These are phyloP conservation scores for Claviceps arundinis DNA, from an alignment of 2,329 filamentous ascomycete species.

Conservation along the genomic window DNA sequence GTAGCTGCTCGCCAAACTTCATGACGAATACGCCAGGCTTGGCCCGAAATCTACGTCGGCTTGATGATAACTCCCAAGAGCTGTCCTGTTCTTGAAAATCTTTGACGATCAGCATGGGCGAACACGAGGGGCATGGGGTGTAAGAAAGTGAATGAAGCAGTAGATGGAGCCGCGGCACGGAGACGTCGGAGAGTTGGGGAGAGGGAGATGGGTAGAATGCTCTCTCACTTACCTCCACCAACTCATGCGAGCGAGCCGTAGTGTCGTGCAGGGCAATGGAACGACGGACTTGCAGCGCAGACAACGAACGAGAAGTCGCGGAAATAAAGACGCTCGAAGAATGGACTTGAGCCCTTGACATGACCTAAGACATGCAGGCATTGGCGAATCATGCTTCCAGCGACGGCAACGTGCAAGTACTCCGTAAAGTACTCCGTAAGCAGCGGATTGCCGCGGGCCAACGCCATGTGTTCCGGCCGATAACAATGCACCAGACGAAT, in stretches of 20 bases:
- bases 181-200: neutral
- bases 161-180: neutral
- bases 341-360: neutral
- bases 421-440: too few species aligned
- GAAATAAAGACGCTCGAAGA: neutral
- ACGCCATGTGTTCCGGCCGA: too few species aligned
- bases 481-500: too few species aligned
- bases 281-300: neutral
- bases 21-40: slow-evolving; percentile 45
- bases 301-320: neutral
- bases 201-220: neutral
- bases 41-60: slow-evolving; percentile 20
- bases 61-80: slow-evolving; percentile 27
- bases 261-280: neutral
- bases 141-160: neutral
- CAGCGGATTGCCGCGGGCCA: too few species aligned
- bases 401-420: slow-evolving; percentile 12
- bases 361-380: neutral
- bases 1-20: slow-evolving; percentile 94
- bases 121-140: slow-evolving; percentile 4
- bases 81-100: slow-evolving; percentile 31
- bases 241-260: neutral
- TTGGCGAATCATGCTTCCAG: slow-evolving; percentile 14
- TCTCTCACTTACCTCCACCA: neutral
- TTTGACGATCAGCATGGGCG: slow-evolving; percentile 39